Conservation (phyloP, 2,329 filamentous ascomycete species). For the Emmonsiellopsis sp. region DNA sequence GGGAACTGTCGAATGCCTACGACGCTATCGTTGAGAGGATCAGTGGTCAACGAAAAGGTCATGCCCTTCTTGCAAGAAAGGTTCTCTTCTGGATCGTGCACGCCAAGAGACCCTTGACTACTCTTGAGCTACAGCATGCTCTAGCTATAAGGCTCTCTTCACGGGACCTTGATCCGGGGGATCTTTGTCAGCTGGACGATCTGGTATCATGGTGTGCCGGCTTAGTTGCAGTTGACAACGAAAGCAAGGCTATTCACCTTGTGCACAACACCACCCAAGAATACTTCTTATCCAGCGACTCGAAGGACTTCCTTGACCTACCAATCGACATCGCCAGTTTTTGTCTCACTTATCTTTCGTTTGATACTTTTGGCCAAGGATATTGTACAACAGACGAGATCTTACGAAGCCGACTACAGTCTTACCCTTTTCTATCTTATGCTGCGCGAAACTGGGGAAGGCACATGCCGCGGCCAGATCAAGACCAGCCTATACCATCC, state of each 20-base stretch:
- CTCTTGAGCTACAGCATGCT: constrained; percentile 17
- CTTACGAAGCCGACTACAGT: no score
- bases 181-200: constrained; percentile 2
- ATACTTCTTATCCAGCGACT: constrained; percentile 33
- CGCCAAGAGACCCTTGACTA: constrained; percentile 11
- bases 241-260: constrained; percentile 13
- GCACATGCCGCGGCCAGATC: no score
- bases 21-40: constrained; percentile 16
- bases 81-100: background rate
- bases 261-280: constrained; percentile 37
- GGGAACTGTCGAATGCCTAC: constrained; percentile 9
- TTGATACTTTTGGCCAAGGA: constrained; percentile 6
- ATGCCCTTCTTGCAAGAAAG: background rate
- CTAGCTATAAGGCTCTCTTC: constrained; percentile 12
- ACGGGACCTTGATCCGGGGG: constrained; percentile 7
- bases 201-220: constrained; percentile 16
- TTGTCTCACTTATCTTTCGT: constrained; percentile 22
- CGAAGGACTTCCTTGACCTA: constrained; percentile 14
- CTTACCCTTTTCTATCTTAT: no score
- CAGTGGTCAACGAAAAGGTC: constrained; percentile 15
- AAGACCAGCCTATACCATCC: no score
- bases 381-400: no score
- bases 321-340: constrained; percentile 14
- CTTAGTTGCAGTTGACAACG: constrained; percentile 13
- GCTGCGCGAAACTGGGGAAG: no score